phyloP scores from a whole-genome alignment of 257 asterid species.

The Thymus quinquecostatus region DNA sequence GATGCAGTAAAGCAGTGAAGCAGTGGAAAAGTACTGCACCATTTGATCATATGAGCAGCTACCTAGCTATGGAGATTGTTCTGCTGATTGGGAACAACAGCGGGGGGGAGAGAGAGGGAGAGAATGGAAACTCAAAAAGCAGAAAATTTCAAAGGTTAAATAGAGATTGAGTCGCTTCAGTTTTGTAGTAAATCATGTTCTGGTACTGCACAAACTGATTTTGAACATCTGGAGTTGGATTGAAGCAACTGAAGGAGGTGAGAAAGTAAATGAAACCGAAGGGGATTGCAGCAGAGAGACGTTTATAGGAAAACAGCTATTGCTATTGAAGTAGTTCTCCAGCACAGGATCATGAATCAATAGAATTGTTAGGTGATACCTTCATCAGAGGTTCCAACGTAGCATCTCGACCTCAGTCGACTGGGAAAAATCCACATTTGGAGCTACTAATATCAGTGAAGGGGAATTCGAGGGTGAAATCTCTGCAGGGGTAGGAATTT shows the following conservation, averaged over 20 bases:
- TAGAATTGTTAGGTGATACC: neutral
- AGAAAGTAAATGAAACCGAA: conserved; percentile 29
- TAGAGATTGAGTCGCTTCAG: neutral
- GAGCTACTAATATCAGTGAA: neutral
- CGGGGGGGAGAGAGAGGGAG: too few species aligned
- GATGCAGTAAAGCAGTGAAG: conserved; percentile 15
- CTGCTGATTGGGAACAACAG: too few species aligned
- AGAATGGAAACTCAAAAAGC: too few species aligned
- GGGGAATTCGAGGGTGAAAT: conserved; percentile 37
- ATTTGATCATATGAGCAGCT: too few species aligned
- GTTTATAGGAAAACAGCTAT: conserved; percentile 8
- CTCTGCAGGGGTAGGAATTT: conserved; percentile 36
- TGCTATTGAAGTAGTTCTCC: rapidly evolving
- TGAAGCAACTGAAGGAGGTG: conserved; percentile 34
- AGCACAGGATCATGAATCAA: neutral
- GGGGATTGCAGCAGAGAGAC: conserved; percentile 10
- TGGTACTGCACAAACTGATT: neutral
- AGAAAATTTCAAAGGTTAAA: too few species aligned
- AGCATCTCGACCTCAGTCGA: conserved; percentile 19
- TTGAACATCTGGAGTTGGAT: neutral
- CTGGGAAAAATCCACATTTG: conserved; percentile 42
- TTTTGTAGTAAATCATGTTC: neutral
- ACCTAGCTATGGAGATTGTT: too few species aligned
- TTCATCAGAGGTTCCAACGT: neutral
- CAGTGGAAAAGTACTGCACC: neutral